A percentile compares a stretch with the other conserved stretches of the same genome.
These are phyloP conservation scores for Fusarium floridanum DNA, from an alignment of 2,329 filamentous ascomycete species.

Conservation along the genomic window DNA sequence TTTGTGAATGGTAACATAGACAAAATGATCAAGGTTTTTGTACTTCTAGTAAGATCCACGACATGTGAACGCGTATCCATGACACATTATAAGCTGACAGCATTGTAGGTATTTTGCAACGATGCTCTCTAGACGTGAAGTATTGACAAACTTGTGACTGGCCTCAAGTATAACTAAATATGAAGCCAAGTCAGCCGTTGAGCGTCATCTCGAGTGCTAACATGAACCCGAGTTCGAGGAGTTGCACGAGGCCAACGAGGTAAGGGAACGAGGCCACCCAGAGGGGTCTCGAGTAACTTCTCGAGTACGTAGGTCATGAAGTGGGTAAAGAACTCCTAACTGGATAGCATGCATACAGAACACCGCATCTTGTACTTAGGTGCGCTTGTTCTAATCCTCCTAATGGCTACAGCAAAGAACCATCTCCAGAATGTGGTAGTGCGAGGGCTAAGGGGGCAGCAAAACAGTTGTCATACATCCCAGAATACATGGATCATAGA, in stretches of 20 bases:
- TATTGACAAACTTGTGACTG: neutral
- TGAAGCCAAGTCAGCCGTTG: neutral
- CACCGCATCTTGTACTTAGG: too few relatives aligned
- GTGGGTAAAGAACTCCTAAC: too few relatives aligned
- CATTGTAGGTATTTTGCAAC: neutral
- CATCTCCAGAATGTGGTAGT: neutral
- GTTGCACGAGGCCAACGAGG: neutral
- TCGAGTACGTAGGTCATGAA: too few relatives aligned
- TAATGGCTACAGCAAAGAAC: neutral
- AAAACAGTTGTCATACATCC: neutral
- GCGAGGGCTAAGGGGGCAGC: neutral
- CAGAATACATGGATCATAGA: neutral
- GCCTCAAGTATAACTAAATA: neutral
- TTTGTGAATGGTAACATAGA: neutral
- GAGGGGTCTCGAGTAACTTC: neutral
- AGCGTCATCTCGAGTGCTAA: neutral
- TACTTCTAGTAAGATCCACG: conserved; percentile 1
- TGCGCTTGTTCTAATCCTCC: neutral
- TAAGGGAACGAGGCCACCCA: neutral
- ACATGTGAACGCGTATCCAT: neutral
- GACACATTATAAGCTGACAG: neutral
- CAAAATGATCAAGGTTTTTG: conserved; percentile 6
- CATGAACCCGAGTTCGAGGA: neutral
- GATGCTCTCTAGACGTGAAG: neutral
- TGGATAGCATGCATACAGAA: too few relatives aligned